A percentile compares a stretch with the other conserved stretches of the same genome.
Conservation (phyloP, 2,329 filamentous ascomycete species). For the Leptographium procerum region DNA sequence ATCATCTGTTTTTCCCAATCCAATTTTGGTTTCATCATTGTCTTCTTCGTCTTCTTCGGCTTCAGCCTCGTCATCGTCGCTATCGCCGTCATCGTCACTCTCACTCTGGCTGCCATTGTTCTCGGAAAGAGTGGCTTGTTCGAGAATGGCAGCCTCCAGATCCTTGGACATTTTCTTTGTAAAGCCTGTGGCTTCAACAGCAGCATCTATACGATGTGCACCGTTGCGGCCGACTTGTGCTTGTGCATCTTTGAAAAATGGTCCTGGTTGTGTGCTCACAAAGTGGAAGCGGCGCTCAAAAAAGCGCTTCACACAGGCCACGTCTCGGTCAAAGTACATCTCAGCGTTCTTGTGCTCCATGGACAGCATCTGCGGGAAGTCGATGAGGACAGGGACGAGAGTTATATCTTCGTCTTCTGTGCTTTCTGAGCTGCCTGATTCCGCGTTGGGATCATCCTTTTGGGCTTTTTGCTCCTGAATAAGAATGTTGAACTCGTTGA, state of each 20-base stretch:
- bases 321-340: constrained; percentile 95
- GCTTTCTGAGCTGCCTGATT: constrained; percentile 11
- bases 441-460: constrained; percentile 38
- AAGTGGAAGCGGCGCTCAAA: constrained; percentile 87
- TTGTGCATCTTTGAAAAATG: constrained; percentile 74
- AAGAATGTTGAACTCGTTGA: constrained; percentile 98
- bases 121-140: constrained; percentile 44
- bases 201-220: constrained; percentile 64
- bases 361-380: constrained; percentile 97
- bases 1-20: neutral
- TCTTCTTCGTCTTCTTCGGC: neutral
- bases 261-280: constrained; percentile 67
- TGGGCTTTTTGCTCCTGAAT: constrained; percentile 63
- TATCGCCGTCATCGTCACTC: constrained; percentile 15
- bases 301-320: constrained; percentile 89
- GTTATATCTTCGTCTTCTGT: constrained; percentile 2
- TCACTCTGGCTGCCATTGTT: constrained; percentile 21
- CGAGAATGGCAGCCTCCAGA: constrained; percentile 78
- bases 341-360: constrained; percentile 89
- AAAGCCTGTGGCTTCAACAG: constrained; percentile 87
- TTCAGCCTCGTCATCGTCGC: constrained; percentile 10
- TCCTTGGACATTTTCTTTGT: constrained; percentile 96
- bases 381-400: constrained; percentile 76
- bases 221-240: constrained; percentile 58
- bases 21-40: neutral